phyloP scores from a whole-genome alignment of 208 protist species.

The Trypanosoma mega region DNA sequence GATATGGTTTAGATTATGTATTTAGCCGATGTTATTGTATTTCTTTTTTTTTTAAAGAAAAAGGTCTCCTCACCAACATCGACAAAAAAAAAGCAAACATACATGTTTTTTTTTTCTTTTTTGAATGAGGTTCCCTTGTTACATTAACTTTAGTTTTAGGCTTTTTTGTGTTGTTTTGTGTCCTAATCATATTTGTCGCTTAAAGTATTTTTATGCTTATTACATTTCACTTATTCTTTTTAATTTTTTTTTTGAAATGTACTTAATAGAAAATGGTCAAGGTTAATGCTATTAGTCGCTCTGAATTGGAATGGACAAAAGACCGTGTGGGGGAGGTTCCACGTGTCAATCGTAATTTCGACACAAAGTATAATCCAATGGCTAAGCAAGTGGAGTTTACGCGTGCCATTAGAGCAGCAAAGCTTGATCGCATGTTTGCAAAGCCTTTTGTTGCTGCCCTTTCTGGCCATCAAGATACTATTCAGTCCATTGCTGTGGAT shows the following conservation, averaged over 20 bases:
- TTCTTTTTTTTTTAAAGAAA: conserved; percentile 5
- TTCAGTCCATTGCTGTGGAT: conserved; percentile 90
- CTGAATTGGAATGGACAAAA: conserved; percentile 91
- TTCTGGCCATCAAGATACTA: conserved; percentile 89
- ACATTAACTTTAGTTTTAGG: too few relatives aligned
- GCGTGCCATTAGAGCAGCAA: conserved; percentile 94
- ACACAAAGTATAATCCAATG: conserved; percentile 95
- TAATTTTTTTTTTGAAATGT: conserved; percentile 8
- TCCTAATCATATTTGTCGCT: too few relatives aligned
- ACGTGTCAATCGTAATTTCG: conserved; percentile 91
- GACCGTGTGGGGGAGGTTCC: conserved; percentile 88
- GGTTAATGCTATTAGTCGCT: conserved; percentile 92
- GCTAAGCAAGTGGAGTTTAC: conserved; percentile 96
- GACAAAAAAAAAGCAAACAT: too few relatives aligned
- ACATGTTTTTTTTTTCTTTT: conserved; percentile 1
- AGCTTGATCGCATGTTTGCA: conserved; percentile 96
- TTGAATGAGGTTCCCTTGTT: too few relatives aligned
- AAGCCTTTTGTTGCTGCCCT: conserved; percentile 95
- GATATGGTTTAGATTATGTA: conserved; percentile 32
- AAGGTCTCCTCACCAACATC: background rate
- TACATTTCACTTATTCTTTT: conserved; percentile 11
- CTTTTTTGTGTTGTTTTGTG: too few relatives aligned
- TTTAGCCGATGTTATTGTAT: background rate
- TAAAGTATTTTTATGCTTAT: conserved; percentile 7
- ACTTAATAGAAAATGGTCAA: conserved; percentile 75